A percentile compares a stretch with the other conserved stretches of the same genome.
Conservation (phyloP, 148 eudicot species). For the Cornus suecica region DNA sequence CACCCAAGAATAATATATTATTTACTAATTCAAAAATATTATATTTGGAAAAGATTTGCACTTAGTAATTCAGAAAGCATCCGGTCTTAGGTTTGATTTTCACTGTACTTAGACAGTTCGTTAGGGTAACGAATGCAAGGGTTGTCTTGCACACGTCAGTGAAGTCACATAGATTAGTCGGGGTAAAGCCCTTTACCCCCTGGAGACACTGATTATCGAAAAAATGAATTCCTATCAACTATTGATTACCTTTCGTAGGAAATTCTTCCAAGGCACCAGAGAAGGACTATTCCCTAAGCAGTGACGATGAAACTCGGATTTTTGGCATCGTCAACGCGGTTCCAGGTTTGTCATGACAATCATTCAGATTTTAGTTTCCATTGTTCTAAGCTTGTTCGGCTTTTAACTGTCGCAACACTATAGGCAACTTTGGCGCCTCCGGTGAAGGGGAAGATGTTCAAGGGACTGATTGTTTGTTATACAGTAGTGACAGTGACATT, state of each 20-base stretch:
- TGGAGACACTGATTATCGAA: too few species aligned
- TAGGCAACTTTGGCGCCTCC: slow-evolving; percentile 92
- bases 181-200: too few species aligned
- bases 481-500: slow-evolving; percentile 47
- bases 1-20: too few species aligned
- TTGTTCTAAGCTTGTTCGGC: neutral
- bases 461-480: slow-evolving; percentile 71
- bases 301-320: slow-evolving; percentile 39
- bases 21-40: too few species aligned
- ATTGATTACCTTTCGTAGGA: slow-evolving; percentile 27
- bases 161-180: too few species aligned
- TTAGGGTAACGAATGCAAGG: too few species aligned
- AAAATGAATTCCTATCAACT: neutral
- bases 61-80: too few species aligned
- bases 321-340: slow-evolving; percentile 73
- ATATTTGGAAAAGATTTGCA: too few species aligned
- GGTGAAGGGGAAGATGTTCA: slow-evolving; percentile 88
- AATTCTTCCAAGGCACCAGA: slow-evolving; percentile 46
- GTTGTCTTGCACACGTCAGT: too few species aligned
- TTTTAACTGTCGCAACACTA: neutral
- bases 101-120: too few species aligned
- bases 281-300: slow-evolving; percentile 48
- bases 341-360: slow-evolving; percentile 43
- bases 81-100: too few species aligned
- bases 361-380: too few species aligned